Percentiles rank a stretch among this genome's conserved stretches.
These are phyloP conservation scores for Rhodamnia rubescens DNA, from an alignment of 345 rosid genomes.

Conservation along the genomic window DNA sequence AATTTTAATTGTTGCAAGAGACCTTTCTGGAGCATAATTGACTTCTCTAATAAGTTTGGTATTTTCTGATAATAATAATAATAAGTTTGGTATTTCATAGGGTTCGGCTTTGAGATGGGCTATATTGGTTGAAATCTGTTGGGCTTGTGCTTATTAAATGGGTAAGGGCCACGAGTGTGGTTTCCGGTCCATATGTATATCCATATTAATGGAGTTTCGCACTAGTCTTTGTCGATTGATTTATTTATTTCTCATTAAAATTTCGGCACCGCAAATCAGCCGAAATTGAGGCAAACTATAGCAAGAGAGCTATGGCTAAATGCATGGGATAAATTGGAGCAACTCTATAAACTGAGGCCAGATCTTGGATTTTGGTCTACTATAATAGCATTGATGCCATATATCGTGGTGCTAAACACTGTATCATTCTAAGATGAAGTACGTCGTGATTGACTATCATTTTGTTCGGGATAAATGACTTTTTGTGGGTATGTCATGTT, in stretches of 20 bases:
- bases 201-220: not conserved
- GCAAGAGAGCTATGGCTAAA: no score
- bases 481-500: no score
- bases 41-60: not conserved
- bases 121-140: not conserved
- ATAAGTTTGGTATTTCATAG: not conserved
- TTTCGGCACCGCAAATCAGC: not conserved
- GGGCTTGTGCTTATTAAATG: not conserved
- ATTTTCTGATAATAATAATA: no score
- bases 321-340: no score
- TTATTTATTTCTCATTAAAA: not conserved
- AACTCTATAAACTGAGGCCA: no score
- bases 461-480: no score
- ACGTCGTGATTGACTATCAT: no score
- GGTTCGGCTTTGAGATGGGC: not conserved
- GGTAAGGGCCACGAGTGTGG: not conserved
- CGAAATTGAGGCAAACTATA: not conserved
- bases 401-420: no score
- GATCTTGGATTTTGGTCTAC: no score
- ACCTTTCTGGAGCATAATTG: not conserved
- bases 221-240: not conserved
- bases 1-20: not conserved
- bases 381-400: no score
- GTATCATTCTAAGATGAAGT: no score
- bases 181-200: not conserved